phyloP scores from a whole-genome alignment of 495 filamentous ascomycete species.

The Tuber calosporum region DNA sequence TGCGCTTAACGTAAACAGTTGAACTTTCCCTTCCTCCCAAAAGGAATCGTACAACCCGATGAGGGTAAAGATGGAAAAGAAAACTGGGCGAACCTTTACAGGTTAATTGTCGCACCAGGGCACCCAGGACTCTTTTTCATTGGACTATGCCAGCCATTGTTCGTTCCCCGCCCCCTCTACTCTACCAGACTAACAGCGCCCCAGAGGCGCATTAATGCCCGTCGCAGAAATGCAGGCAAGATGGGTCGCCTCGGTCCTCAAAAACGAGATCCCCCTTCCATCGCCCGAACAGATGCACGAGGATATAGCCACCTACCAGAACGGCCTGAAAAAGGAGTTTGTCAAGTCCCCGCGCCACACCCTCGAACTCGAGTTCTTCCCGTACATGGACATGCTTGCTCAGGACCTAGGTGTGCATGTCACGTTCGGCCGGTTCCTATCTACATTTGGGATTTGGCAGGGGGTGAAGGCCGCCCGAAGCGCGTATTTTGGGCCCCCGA shows the following conservation, averaged over 20 bases:
- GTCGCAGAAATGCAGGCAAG: constrained; percentile 24
- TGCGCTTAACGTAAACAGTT: constrained; percentile 11
- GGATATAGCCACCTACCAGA: constrained; percentile 19
- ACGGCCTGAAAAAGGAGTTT: constrained; percentile 6
- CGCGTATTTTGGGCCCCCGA: constrained; percentile 20
- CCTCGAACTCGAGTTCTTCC: constrained; percentile 22
- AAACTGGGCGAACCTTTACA: constrained; percentile 29
- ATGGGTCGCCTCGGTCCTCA: constrained; percentile 19
- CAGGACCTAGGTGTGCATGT: constrained; percentile 20
- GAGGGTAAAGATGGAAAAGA: background rate
- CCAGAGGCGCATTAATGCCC: constrained; percentile 31
- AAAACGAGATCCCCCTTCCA: constrained; percentile 14
- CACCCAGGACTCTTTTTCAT: constrained; percentile 30
- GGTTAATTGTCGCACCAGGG: constrained; percentile 16
- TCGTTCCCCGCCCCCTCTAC: constrained; percentile 2
- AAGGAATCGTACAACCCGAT: constrained; percentile 15
- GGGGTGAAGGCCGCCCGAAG: constrained; percentile 15
- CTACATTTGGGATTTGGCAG: constrained; percentile 19
- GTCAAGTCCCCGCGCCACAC: constrained; percentile 23
- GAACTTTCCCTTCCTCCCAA: constrained; percentile 15
- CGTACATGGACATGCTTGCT: constrained; percentile 18
- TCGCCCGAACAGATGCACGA: constrained; percentile 12
- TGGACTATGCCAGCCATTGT: constrained; percentile 26
- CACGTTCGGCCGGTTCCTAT: constrained; percentile 20
- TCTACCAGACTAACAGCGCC: background rate